Conservation (phyloP, 495 filamentous ascomycete species). For the Talaromyces wortmannii region DNA sequence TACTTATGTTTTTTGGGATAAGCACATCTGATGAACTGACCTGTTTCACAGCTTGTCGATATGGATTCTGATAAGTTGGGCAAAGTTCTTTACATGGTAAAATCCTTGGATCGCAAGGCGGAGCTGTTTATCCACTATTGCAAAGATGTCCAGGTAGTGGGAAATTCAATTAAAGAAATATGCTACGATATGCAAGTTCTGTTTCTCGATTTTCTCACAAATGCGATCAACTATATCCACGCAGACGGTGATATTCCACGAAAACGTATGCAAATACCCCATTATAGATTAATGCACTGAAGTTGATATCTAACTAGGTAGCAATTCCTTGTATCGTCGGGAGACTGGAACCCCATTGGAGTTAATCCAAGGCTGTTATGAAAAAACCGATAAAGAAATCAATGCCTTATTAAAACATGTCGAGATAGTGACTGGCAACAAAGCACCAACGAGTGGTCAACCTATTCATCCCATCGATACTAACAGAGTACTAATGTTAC, state of each 20-base stretch:
- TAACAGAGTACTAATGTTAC: conserved; percentile 1
- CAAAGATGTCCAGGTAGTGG: not conserved
- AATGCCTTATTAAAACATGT: not conserved
- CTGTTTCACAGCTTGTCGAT: not conserved
- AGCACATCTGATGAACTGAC: too few species aligned
- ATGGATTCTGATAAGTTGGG: not conserved
- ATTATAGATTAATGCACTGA: not conserved
- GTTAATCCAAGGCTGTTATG: not conserved
- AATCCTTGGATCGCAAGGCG: not conserved
- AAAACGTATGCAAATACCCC: not conserved
- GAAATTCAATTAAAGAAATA: not conserved
- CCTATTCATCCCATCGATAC: not conserved
- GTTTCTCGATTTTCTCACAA: not conserved
- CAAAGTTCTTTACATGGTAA: not conserved
- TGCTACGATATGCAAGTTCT: not conserved
- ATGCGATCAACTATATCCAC: not conserved
- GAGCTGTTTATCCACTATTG: not conserved
- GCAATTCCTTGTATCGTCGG: not conserved
- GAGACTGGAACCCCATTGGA: not conserved
- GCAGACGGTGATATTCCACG: not conserved
- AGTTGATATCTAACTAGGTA: not conserved
- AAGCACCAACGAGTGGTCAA: not conserved
- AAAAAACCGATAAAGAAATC: not conserved
- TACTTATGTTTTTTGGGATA: too few species aligned
- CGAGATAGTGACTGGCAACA: not conserved